Conservation (phyloP, 305 asterid genomes). For the Nicotiana rustica region DNA sequence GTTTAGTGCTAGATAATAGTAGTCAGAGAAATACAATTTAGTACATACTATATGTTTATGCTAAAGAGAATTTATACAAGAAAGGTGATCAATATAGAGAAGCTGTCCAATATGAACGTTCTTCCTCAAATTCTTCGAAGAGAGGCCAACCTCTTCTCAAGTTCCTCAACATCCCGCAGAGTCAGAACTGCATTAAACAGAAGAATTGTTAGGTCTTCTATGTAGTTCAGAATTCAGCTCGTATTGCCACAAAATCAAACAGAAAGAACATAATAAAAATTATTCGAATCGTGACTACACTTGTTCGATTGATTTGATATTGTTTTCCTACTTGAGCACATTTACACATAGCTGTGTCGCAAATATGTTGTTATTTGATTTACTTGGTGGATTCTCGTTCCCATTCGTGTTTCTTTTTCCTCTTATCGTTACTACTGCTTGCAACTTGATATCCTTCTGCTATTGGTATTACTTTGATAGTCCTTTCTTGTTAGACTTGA, state of each 20-base stretch:
- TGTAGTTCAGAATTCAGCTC: not conserved
- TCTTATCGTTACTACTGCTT: too few relatives aligned
- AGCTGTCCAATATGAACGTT: slow-evolving; percentile 18
- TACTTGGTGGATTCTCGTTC: too few relatives aligned
- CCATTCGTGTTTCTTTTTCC: too few relatives aligned
- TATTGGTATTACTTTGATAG: too few relatives aligned
- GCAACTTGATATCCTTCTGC: too few relatives aligned
- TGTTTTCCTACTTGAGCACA: too few relatives aligned
- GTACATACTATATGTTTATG: slow-evolving; percentile 26
- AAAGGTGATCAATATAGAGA: slow-evolving; percentile 6
- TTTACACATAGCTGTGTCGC: too few relatives aligned
- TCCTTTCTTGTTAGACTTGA: too few relatives aligned
- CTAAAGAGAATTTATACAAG: slow-evolving; percentile 26
- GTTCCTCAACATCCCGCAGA: slow-evolving; percentile 79
- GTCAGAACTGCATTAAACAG: slow-evolving; percentile 49
- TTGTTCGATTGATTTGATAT: too few relatives aligned
- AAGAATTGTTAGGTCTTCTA: not conserved
- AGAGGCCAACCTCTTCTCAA: slow-evolving; percentile 88
- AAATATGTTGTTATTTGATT: too few relatives aligned
- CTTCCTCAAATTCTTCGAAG: slow-evolving; percentile 69
- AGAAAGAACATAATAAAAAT: not conserved
- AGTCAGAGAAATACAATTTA: slow-evolving; percentile 12
- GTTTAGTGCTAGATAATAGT: not conserved
- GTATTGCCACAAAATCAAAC: not conserved
- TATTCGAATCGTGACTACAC: too few relatives aligned